Evolutionary conservation across 164 flowering plant species (phyloP).

Genomic region (Kingdonia uniflora): DNA sequence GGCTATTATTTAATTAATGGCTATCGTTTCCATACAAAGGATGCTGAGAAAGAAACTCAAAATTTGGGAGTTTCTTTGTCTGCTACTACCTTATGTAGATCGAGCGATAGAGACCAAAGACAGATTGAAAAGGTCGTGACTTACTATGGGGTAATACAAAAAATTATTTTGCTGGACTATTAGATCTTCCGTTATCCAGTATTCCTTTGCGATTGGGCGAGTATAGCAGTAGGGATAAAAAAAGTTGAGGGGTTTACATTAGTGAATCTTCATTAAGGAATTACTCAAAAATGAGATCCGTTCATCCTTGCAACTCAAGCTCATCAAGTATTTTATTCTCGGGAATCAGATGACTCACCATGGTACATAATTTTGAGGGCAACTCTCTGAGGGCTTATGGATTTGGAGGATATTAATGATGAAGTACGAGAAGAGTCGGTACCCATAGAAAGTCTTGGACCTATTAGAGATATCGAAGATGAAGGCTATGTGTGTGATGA

Average conservation of each 20-base stretch:
- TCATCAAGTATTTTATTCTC: background rate
- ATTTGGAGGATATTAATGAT: background rate
- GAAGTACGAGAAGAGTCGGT: too few relatives aligned
- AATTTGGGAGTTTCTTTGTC: slow-evolving; percentile 3
- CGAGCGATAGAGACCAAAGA: background rate
- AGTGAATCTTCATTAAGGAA: slow-evolving; percentile 2
- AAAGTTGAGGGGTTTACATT: slow-evolving; percentile 3
- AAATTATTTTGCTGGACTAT: slow-evolving; percentile 2
- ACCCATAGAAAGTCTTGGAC: background rate
- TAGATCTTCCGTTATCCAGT: background rate
- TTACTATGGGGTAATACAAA: background rate
- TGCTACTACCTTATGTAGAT: background rate
- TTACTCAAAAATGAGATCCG: slow-evolving; percentile 3
- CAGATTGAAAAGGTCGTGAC: background rate
- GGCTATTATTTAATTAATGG: slow-evolving; percentile 4
- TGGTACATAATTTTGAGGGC: background rate
- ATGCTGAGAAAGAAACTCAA: background rate
- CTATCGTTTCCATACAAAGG: background rate
- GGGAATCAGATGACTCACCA: background rate
- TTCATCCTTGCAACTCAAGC: slow-evolving; percentile 2
- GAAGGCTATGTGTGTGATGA: background rate
- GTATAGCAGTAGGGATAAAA: background rate
- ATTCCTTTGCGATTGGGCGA: slow-evolving; percentile 6
- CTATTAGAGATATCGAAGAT: background rate
- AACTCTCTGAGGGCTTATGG: background rate